Percentiles rank a stretch among this genome's conserved stretches.
Evolutionary conservation across 2,329 filamentous ascomycete genomes (phyloP).

Genomic region (Neospermospora avenae): DNA sequence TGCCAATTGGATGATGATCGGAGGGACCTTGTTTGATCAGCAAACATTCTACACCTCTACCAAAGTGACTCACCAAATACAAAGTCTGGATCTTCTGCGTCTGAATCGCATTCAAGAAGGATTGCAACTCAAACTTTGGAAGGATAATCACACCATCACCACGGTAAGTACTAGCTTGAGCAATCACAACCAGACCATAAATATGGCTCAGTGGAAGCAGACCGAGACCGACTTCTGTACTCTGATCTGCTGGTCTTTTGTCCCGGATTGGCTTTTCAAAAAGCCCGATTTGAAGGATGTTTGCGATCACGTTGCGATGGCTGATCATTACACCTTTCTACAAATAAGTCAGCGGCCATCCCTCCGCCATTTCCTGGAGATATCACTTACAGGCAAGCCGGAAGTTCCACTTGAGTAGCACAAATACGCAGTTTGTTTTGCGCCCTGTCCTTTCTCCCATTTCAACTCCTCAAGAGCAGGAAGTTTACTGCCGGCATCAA

Average conservation of each 20-base stretch:
- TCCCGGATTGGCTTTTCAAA: conserved; percentile 50
- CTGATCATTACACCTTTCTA: conserved; percentile 83
- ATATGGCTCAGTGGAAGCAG: conserved; percentile 89
- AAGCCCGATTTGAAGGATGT: conserved; percentile 47
- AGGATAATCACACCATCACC: conserved; percentile 73
- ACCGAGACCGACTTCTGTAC: conserved; percentile 47
- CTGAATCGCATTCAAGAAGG: conserved; percentile 62
- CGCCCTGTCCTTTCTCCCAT: conserved; percentile 63
- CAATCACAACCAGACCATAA: conserved; percentile 71
- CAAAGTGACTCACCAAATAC: conserved; percentile 52
- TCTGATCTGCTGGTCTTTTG: conserved; percentile 41
- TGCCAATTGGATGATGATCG: conserved; percentile 74
- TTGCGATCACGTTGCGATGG: conserved; percentile 79
- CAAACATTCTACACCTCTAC: not conserved
- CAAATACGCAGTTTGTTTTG: conserved; percentile 70
- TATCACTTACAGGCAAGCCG: conserved; percentile 58
- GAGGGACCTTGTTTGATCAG: conserved; percentile 57
- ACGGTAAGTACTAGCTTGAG: conserved; percentile 61
- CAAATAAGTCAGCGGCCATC: not conserved
- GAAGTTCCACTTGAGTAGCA: conserved; percentile 56
- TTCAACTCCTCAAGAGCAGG: conserved; percentile 52
- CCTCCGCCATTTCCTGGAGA: not conserved
- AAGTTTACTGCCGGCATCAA: conserved; percentile 55
- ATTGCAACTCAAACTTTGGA: conserved; percentile 70
- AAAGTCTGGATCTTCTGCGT: conserved; percentile 65